Evolutionary conservation across 768 basidiomycete genomes (phyloP).

Genomic region (Mycena rebaudengoi): DNA sequence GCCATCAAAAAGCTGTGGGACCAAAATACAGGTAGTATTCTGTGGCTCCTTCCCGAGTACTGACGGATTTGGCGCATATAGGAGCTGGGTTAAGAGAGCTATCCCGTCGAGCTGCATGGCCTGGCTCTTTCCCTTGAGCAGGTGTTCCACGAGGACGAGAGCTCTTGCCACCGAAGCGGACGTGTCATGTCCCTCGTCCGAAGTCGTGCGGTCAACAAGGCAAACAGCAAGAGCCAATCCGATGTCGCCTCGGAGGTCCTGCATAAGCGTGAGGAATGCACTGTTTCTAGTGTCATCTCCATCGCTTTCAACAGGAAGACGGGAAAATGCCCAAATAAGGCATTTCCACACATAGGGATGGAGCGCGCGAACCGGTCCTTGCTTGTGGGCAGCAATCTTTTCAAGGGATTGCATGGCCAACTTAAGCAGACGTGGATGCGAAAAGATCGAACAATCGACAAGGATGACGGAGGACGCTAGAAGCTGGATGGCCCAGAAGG

Average conservation of each 20-base stretch:
- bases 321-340: slow-evolving; percentile 64
- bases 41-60: slow-evolving; percentile 15
- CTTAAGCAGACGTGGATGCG: slow-evolving; percentile 45
- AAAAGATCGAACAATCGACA: slow-evolving; percentile 53
- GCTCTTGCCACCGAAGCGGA: slow-evolving; percentile 41
- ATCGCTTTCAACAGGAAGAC: slow-evolving; percentile 37
- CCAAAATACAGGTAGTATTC: slow-evolving; percentile 33
- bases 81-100: slow-evolving; percentile 45
- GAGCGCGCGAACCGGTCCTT: slow-evolving; percentile 45
- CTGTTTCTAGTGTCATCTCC: slow-evolving; percentile 37
- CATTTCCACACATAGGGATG: slow-evolving; percentile 60
- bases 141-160: slow-evolving; percentile 46
- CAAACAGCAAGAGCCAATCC: slow-evolving; percentile 49
- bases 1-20: slow-evolving; percentile 56
- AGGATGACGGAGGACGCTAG: slow-evolving; percentile 59
- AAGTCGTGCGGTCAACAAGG: slow-evolving; percentile 42
- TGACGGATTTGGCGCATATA: slow-evolving; percentile 30
- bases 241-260: slow-evolving; percentile 56
- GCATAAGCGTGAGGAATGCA: slow-evolving; percentile 52
- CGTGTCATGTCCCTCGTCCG: slow-evolving; percentile 22
- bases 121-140: slow-evolving; percentile 40
- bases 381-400: slow-evolving; percentile 41
- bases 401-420: slow-evolving; percentile 47
- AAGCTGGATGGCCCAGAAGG: slow-evolving; percentile 54
- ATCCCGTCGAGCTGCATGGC: slow-evolving; percentile 42